A percentile compares a stretch with the other conserved stretches of the same genome.
These are phyloP conservation scores for Mycosphaerella sp. DNA, from an alignment of 2,329 filamentous ascomycete genomes.

Conservation along the genomic window DNA sequence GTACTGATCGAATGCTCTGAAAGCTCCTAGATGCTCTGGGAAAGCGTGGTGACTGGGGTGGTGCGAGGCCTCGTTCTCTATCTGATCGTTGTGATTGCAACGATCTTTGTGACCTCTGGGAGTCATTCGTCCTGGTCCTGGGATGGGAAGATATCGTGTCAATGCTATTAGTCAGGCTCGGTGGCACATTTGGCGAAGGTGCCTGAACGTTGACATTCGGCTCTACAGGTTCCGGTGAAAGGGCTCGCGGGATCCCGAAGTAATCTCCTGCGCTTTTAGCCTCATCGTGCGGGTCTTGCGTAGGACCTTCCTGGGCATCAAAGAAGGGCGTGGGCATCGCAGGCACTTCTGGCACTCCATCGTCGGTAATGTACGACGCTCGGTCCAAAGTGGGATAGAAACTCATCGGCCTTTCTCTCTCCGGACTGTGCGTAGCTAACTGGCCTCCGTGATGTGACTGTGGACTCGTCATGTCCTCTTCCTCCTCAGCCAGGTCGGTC, in stretches of 20 bases:
- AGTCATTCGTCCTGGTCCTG: conserved; percentile 37
- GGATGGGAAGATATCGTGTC: conserved; percentile 36
- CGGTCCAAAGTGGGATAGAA: conserved; percentile 32
- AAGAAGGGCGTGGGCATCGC: conserved; percentile 23
- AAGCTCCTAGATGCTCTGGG: conserved; percentile 39
- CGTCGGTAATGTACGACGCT: conserved; percentile 17
- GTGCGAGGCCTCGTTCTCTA: conserved; percentile 27
- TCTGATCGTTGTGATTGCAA: conserved; percentile 17
- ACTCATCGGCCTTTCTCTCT: conserved; percentile 33
- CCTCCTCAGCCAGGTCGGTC: conserved; percentile 36
- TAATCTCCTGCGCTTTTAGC: conserved; percentile 31
- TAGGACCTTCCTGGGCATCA: conserved; percentile 23
- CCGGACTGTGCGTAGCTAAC: conserved; percentile 22
- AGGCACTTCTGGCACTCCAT: conserved; percentile 14
- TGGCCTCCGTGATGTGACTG: conserved; percentile 6
- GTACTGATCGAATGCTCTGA: conserved; percentile 44
- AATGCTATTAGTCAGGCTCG: conserved; percentile 33
- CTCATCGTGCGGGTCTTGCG: conserved; percentile 8
- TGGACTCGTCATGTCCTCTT: conserved; percentile 42
- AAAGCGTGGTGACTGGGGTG: conserved; percentile 35
- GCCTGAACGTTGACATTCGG: conserved; percentile 39
- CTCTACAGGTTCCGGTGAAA: conserved; percentile 43
- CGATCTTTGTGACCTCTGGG: conserved; percentile 29
- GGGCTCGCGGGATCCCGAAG: conserved; percentile 42
- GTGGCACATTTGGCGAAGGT: conserved; percentile 37